phyloP scores from a whole-genome alignment of 306 rosid genomes.

The barrel medic (Medicago truncatula) region MtrunA17r5.0-ANR NC_053046.1:18469001-18469500 shows the following conservation, averaged over 20 bases:
- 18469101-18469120: not conserved
- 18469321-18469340: slow-evolving; percentile 65
- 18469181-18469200: not conserved
- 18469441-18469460: slow-evolving; percentile 4
- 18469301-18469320: slow-evolving; percentile 58
- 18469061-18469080: slow-evolving; percentile 1
- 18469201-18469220: not conserved
- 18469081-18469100: slow-evolving; percentile 7
- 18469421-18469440: not conserved
- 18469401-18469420: slow-evolving; percentile 46
- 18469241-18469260: not conserved
- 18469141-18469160: too few species aligned
- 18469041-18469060: slow-evolving; percentile 1
- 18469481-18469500: slow-evolving; percentile 48
- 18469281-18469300: slow-evolving; percentile 59
- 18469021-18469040: slow-evolving; percentile 55
- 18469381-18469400: slow-evolving; percentile 69
- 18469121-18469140: not conserved
- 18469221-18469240: not conserved
- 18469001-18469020: slow-evolving; percentile 69
- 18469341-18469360: slow-evolving; percentile 73
- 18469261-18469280: not conserved
- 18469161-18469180: not conserved
- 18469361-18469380: slow-evolving; percentile 56
- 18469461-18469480: not conserved